Evolutionary conservation across 2,329 filamentous ascomycete genomes (phyloP).

Genomic region (Leptographium procerum): DNA sequence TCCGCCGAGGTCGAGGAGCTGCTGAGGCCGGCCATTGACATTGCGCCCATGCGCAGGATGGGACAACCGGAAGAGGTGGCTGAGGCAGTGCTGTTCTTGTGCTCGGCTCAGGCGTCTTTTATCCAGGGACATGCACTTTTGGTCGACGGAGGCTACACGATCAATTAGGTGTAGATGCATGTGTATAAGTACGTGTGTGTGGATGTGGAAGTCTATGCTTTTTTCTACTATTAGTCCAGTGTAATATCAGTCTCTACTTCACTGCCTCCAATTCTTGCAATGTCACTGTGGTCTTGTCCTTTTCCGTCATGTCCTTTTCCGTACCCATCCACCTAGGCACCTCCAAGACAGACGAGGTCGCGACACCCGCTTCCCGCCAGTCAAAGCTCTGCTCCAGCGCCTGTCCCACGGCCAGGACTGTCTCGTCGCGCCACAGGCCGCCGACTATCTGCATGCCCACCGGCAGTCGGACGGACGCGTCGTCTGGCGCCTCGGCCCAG

Average conservation of each 20-base stretch:
- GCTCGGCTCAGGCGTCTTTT: slow-evolving; percentile 1
- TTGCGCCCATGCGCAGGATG: slow-evolving; percentile 1
- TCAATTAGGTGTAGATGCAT: not conserved
- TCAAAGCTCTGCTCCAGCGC: not conserved
- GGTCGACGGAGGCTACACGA: slow-evolving; percentile 3
- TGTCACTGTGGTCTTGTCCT: not conserved
- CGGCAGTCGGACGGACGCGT: slow-evolving; percentile 14
- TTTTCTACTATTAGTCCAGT: not conserved
- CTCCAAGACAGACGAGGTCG: no score
- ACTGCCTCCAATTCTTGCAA: no score
- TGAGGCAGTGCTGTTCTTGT: not conserved
- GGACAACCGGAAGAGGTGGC: not conserved
- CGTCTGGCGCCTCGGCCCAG: slow-evolving; percentile 13
- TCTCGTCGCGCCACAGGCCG: slow-evolving; percentile 9
- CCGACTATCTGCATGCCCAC: slow-evolving; percentile 20
- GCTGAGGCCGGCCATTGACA: not conserved
- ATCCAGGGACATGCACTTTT: slow-evolving; percentile 1
- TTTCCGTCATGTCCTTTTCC: not conserved
- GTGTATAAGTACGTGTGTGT: not conserved
- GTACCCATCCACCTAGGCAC: no score
- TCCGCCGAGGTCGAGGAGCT: not conserved
- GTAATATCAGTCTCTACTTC: no score
- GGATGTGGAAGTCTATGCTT: not conserved
- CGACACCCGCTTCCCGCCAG: not conserved
- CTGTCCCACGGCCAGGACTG: not conserved